phyloP scores from a whole-genome alignment of 179 eudicot species.

The Amaranthus tricolor region DNA sequence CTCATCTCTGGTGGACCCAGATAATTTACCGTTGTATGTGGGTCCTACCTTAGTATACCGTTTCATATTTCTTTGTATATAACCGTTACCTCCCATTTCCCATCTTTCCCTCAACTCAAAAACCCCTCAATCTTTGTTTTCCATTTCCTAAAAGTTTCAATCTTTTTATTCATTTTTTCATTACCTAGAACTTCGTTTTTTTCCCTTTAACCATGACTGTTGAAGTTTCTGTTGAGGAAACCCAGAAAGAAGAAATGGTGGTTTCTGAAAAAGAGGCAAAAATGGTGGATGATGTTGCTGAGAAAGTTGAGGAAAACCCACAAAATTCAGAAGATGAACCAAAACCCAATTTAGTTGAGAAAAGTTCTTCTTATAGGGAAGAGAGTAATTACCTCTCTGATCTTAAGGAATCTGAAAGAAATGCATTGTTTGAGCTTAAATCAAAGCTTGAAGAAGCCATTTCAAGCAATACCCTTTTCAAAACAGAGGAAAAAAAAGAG shows the following conservation, averaged over 20 bases:
- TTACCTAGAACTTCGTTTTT: too few species aligned
- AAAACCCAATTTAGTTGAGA: conserved; percentile 35
- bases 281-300: conserved; percentile 21
- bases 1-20: conserved; percentile 25
- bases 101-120: conserved; percentile 17
- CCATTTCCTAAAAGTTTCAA: neutral
- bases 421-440: conserved; percentile 55
- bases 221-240: conserved; percentile 33
- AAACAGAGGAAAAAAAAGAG: conserved; percentile 23
- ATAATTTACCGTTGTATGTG: conserved; percentile 28
- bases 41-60: conserved; percentile 11
- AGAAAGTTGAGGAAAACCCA: conserved; percentile 14
- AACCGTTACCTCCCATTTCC: conserved; percentile 23
- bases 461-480: conserved; percentile 34
- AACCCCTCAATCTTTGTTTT: neutral
- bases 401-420: conserved; percentile 52
- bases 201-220: conserved; percentile 26
- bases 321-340: conserved; percentile 27
- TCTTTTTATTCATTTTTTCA: too few species aligned
- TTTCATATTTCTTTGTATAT: conserved; percentile 24
- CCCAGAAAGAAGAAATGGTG: conserved; percentile 28
- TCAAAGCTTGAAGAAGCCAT: conserved; percentile 54
- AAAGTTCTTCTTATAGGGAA: conserved; percentile 59
- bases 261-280: conserved; percentile 18
- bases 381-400: conserved; percentile 61